These are phyloP conservation scores for Calonectria pseudoturangicola DNA, from an alignment of 2,329 filamentous ascomycete species.

Conservation along the genomic window DNA sequence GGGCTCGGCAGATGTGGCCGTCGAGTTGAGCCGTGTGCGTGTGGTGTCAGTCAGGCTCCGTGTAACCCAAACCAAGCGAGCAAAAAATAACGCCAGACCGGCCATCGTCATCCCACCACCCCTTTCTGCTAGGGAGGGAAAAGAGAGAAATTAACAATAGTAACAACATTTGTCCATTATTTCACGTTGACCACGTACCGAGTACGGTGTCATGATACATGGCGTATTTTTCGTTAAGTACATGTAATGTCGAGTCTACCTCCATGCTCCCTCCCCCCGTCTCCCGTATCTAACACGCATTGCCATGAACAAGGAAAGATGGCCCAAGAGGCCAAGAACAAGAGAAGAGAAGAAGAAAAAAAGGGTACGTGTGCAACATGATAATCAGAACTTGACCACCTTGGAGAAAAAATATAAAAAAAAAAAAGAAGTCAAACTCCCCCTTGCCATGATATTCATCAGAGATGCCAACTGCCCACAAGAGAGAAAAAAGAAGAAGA, in stretches of 20 bases:
- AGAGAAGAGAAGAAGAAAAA: conserved; percentile 16
- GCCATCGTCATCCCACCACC: too few relatives aligned
- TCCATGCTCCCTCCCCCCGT: not conserved
- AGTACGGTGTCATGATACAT: conserved; percentile 18
- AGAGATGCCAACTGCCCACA: conserved; percentile 34
- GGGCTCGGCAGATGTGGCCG: too few relatives aligned
- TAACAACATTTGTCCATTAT: conserved; percentile 12
- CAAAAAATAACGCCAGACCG: too few relatives aligned
- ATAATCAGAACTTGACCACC: not conserved
- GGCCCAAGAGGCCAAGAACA: not conserved
- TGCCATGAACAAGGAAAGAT: not conserved
- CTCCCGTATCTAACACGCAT: not conserved
- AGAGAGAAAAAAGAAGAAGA: not conserved
- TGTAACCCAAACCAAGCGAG: not conserved
- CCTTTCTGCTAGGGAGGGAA: not conserved
- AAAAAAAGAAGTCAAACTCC: conserved; percentile 32
- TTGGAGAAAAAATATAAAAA: conserved; percentile 26
- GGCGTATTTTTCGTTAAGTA: conserved; percentile 11
- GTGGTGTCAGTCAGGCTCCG: not conserved
- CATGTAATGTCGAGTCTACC: conserved; percentile 12
- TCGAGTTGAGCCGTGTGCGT: not conserved
- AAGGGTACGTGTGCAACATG: conserved; percentile 33
- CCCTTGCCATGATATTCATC: conserved; percentile 34
- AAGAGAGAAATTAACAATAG: not conserved
- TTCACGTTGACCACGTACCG: conserved; percentile 2